A percentile compares a stretch with the other conserved stretches of the same genome.
Conservation (phyloP, 257 asterid species). For the Solanum paucissectum region DNA sequence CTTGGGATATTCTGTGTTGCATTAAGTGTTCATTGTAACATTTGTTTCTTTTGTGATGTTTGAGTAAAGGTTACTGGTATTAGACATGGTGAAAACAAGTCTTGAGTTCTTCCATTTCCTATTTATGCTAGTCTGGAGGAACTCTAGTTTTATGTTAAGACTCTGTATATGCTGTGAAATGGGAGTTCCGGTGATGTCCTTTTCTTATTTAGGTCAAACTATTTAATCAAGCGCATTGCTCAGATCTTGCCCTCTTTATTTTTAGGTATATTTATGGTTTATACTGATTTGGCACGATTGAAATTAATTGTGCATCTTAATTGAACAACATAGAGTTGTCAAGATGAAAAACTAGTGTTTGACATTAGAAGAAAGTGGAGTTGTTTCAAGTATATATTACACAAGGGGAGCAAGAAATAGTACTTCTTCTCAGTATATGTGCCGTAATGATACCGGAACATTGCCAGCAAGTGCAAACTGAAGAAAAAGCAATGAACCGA, state of each 20-base stretch:
- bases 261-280: not conserved
- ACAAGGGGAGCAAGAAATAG: not conserved
- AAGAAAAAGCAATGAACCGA: not conserved
- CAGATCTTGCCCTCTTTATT: not conserved
- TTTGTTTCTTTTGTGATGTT: conserved; percentile 1
- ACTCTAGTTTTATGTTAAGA: not conserved
- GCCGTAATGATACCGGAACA: not conserved
- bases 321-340: not conserved
- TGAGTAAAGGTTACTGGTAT: not conserved
- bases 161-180: not conserved
- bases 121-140: conserved; percentile 1
- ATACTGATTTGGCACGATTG: not conserved
- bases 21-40: conserved; percentile 9
- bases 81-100: not conserved
- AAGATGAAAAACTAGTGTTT: not conserved
- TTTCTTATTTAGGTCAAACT: not conserved
- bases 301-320: not conserved
- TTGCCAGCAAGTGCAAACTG: not conserved
- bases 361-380: not conserved
- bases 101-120: conserved; percentile 1
- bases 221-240: not conserved
- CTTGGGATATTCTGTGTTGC: not conserved
- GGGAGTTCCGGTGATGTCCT: not conserved
- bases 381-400: not conserved
- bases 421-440: not conserved